Evolutionary conservation across 257 asterid species (phyloP).

Genomic region (Fraxinus americana): DNA sequence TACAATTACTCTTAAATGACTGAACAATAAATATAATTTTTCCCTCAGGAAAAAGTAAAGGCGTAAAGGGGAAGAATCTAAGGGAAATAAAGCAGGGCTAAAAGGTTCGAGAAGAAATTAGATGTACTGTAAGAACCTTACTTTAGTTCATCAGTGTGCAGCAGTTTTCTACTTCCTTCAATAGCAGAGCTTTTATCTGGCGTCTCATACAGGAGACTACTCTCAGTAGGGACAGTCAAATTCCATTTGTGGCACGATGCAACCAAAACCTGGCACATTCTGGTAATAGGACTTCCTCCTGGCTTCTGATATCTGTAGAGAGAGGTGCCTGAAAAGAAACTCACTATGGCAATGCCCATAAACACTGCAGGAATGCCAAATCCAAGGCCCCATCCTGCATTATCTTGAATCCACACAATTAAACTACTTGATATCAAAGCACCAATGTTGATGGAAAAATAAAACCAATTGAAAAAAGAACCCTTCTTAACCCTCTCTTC

Average conservation of each 20-base stretch:
- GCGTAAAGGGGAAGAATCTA: conserved; percentile 1
- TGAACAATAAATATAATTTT: neutral
- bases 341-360: conserved; percentile 78
- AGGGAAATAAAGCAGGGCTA: neutral
- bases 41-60: neutral
- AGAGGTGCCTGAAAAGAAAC: conserved; percentile 85
- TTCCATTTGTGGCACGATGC: conserved; percentile 77
- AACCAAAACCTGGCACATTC: conserved; percentile 90
- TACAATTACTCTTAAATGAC: neutral
- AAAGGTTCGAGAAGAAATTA: neutral
- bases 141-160: conserved; percentile 83
- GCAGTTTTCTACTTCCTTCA: conserved; percentile 86
- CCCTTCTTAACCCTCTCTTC: conserved; percentile 88
- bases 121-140: conserved; percentile 26
- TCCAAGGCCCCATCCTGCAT: conserved; percentile 97
- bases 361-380: conserved; percentile 86
- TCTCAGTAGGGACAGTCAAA: conserved; percentile 57
- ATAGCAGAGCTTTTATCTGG: conserved; percentile 81
- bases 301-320: conserved; percentile 94
- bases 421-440: conserved; percentile 85
- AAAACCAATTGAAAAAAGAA: conserved; percentile 95
- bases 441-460: conserved; percentile 87
- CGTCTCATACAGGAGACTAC: conserved; percentile 73
- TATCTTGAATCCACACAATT: conserved; percentile 96
- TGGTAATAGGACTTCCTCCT: conserved; percentile 94